phyloP scores from a whole-genome alignment of 2,329 filamentous ascomycete species.

The Fusarium sublunatum region DNA sequence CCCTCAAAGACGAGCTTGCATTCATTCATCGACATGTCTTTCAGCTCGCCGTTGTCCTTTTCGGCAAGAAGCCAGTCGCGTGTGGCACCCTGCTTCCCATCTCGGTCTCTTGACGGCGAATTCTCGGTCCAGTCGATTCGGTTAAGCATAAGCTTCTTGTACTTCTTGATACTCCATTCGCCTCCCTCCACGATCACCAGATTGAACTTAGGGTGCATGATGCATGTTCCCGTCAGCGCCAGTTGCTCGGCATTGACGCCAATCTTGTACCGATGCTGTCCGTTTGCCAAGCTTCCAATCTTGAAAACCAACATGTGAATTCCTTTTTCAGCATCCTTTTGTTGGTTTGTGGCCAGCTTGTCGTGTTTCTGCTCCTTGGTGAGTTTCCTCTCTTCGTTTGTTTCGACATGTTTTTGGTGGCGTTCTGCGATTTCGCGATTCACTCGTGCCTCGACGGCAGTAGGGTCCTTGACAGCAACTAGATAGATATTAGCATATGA shows the following conservation, averaged over 20 bases:
- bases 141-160: slow-evolving; percentile 92
- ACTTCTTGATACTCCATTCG: slow-evolving; percentile 81
- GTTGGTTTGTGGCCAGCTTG: slow-evolving; percentile 85
- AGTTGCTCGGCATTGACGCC: slow-evolving; percentile 91
- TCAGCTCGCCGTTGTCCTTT: slow-evolving; percentile 80
- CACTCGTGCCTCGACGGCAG: slow-evolving; percentile 93
- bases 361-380: slow-evolving; percentile 88
- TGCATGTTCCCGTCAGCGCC: slow-evolving; percentile 86
- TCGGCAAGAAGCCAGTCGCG: slow-evolving; percentile 83
- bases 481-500: slow-evolving; percentile 35
- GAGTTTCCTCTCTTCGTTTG: slow-evolving; percentile 87
- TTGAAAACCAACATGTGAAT: slow-evolving; percentile 90
- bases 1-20: slow-evolving; percentile 92
- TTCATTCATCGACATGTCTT: slow-evolving; percentile 83
- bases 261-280: slow-evolving; percentile 93
- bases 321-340: slow-evolving; percentile 87
- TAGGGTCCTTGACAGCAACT: slow-evolving; percentile 88
- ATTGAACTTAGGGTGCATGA: slow-evolving; percentile 90
- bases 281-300: slow-evolving; percentile 88
- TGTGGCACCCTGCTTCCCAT: slow-evolving; percentile 70
- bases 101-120: slow-evolving; percentile 71
- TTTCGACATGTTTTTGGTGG: slow-evolving; percentile 77
- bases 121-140: slow-evolving; percentile 97
- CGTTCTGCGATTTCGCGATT: slow-evolving; percentile 93
- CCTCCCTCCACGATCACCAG: slow-evolving; percentile 94